Conservation (phyloP, 148 eudicot species). For the Camellia granthamiana region DNA sequence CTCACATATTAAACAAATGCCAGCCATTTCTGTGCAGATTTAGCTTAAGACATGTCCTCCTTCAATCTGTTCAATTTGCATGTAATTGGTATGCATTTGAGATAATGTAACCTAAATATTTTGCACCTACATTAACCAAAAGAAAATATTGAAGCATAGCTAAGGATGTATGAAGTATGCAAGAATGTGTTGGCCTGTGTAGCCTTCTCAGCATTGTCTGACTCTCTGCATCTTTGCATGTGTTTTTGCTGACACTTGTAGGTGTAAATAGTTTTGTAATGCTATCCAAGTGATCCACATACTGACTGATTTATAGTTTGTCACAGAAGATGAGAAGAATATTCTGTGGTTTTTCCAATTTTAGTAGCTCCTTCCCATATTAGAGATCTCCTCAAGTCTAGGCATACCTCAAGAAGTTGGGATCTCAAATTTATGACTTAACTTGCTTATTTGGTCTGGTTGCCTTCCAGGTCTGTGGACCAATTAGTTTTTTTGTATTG, state of each 20-base stretch:
- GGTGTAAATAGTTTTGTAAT: too few relatives aligned
- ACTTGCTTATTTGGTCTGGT: background rate
- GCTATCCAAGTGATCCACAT: too few relatives aligned
- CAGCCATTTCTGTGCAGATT: background rate
- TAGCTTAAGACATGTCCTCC: background rate
- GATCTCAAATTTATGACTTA: background rate
- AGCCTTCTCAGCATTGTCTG: too few relatives aligned
- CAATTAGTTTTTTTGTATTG: background rate
- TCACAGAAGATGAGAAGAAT: too few relatives aligned
- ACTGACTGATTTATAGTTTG: too few relatives aligned
- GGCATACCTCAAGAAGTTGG: background rate
- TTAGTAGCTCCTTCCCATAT: too few relatives aligned
- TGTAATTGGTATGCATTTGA: background rate
- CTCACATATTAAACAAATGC: background rate
- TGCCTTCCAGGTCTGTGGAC: too few relatives aligned
- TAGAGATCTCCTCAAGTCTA: too few relatives aligned
- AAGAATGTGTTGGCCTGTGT: too few relatives aligned
- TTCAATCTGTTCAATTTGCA: background rate
- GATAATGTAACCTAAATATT: background rate
- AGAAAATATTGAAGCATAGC: background rate
- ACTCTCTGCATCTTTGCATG: too few relatives aligned
- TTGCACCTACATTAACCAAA: background rate
- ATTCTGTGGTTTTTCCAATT: background rate
- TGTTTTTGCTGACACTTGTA: background rate
- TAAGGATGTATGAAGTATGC: background rate